Percentiles rank a stretch among this genome's conserved stretches.
Evolutionary conservation across 176 grass and related monocot species (phyloP).

Genomic region (Musa schizocarpa): DNA sequence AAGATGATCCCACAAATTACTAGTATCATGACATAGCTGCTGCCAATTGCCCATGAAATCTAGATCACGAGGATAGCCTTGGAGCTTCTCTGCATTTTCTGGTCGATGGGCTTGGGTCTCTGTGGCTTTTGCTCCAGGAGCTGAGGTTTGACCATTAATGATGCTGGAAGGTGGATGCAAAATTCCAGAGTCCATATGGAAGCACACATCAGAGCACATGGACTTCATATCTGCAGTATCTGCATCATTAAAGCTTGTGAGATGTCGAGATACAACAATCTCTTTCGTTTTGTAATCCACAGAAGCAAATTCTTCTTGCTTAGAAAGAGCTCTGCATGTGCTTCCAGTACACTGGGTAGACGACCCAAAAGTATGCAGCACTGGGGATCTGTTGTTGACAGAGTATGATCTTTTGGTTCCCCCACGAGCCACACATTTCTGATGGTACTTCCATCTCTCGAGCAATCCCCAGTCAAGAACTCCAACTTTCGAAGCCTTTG

Average conservation of each 20-base stretch:
- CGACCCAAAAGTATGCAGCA: slow-evolving; percentile 26
- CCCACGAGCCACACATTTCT: slow-evolving; percentile 37
- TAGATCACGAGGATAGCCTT: background rate
- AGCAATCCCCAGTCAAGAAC: slow-evolving; percentile 88
- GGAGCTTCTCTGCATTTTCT: background rate
- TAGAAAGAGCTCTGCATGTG: too few species aligned
- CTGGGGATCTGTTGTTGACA: slow-evolving; percentile 27
- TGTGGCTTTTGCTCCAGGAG: too few species aligned
- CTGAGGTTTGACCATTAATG: too few species aligned
- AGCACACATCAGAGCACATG: background rate
- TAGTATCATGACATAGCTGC: background rate
- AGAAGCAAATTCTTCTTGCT: too few species aligned
- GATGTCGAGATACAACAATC: too few species aligned
- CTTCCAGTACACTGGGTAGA: slow-evolving; percentile 18
- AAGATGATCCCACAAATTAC: slow-evolving; percentile 22
- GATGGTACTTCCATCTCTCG: slow-evolving; percentile 57
- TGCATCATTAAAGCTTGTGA: background rate
- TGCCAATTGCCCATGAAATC: background rate
- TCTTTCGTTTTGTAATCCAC: too few species aligned
- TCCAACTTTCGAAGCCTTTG: slow-evolving; percentile 75
- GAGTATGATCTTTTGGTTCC: slow-evolving; percentile 33
- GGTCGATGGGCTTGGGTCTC: background rate
- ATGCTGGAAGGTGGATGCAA: background rate
- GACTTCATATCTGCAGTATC: background rate
- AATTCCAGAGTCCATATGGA: background rate